Evolutionary conservation across 805 yeast species (phyloP).

Genomic region (Myxozyma udenii): DNA sequence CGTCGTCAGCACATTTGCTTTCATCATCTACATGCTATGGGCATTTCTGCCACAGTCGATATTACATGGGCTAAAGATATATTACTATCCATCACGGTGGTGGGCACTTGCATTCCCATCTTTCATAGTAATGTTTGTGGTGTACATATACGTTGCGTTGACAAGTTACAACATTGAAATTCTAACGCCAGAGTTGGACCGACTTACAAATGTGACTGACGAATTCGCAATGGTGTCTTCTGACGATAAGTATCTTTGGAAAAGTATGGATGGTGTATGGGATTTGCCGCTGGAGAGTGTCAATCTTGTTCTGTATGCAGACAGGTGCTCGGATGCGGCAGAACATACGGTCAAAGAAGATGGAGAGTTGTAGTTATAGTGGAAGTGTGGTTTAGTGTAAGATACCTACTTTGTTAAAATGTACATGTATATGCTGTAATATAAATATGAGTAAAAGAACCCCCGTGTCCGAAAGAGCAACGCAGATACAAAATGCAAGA

Average conservation of each 20-base stretch:
- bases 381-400: too few species aligned
- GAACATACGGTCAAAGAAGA: not conserved
- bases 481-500: too few species aligned
- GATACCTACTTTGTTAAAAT: not conserved
- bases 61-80: slow-evolving; percentile 53
- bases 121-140: slow-evolving; percentile 64
- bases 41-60: slow-evolving; percentile 62
- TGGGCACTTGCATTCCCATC: slow-evolving; percentile 86
- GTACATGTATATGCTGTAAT: not conserved
- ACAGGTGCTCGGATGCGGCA: slow-evolving; percentile 5
- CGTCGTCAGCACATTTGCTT: slow-evolving; percentile 57
- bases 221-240: slow-evolving; percentile 49
- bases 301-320: slow-evolving; percentile 56
- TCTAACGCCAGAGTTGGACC: slow-evolving; percentile 57
- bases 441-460: too few species aligned
- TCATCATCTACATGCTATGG: slow-evolving; percentile 67
- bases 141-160: slow-evolving; percentile 67
- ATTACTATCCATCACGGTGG: slow-evolving; percentile 82
- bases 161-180: slow-evolving; percentile 74
- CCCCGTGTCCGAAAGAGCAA: too few species aligned
- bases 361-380: not conserved
- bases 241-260: slow-evolving; percentile 45
- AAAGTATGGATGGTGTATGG: slow-evolving; percentile 78
- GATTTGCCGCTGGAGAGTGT: slow-evolving; percentile 75
- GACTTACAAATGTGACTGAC: slow-evolving; percentile 66